Evolutionary conservation across 202 grass and related monocot species (phyloP), one percentile per base, ranked within the genome.

Genomic region (Miscanthus sacchariflorus): DNA sequence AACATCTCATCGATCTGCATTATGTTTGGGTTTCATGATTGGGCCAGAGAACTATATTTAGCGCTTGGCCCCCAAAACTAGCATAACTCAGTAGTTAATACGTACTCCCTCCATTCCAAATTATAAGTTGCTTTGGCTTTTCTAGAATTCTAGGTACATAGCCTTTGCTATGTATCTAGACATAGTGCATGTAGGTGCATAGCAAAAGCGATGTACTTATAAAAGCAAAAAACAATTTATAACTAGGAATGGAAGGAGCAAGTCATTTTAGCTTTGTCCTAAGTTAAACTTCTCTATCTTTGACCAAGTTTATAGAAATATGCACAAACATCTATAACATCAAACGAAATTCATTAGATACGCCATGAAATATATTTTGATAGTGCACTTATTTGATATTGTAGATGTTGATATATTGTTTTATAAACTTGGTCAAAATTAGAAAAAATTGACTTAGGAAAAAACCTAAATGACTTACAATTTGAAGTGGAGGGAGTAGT

Each of bases 11-110:
- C 30, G 30, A 49, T 85, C 17, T 76, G 42, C 42, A 43, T 40
- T 67, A 33, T 74, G 19, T 79, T 64, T 78, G 17, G 15, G 19
- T 82, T 76, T 49, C 69, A 12, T 61, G 59, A 70, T 64, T 45
- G 42, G 35, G 17, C 30, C 43, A 54, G 7, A 65, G 5, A 44
- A 56, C 24, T 82, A 12, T 52, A 70, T 36, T 85, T 77, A 78
- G 9, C 12, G 6, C 4, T 84, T 85, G 44, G 6, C 24, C 49
- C 12, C 9, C 63, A 35, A 23, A 71, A 52, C 0, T 36, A 54
- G 30, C 21, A 48, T 33, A 49, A 64, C 12, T 64, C 76, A 43
- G 17, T 43, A 30, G 64, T 81, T 43, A 66, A n/a, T 21, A 43
- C 28, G 7, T 67, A 28, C 25, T 63, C n/a, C 21, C 58, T 63